Conservation (phyloP, 352 stramenopile species). For the Stephanocyclus meneghinianus region DNA sequence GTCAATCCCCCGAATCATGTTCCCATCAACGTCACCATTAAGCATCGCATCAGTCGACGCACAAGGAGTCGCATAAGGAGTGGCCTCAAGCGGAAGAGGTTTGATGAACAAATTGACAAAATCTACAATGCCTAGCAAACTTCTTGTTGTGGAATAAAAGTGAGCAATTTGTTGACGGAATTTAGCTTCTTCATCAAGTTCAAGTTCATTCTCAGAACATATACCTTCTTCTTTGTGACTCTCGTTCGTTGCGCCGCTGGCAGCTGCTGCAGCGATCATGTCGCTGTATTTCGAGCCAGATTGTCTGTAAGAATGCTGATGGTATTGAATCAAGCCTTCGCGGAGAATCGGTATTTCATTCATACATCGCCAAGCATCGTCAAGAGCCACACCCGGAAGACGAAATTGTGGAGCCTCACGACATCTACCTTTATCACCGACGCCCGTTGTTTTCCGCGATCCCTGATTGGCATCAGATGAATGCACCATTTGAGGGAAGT, state of each 20-base stretch:
- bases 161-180: constrained; percentile 25
- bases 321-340: constrained; percentile 30
- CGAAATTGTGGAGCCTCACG: not conserved
- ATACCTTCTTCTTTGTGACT: constrained; percentile 1
- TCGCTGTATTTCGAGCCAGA: constrained; percentile 11
- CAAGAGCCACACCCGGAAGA: constrained; percentile 49
- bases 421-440: not conserved
- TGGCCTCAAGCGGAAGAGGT: constrained; percentile 23
- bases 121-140: constrained; percentile 63
- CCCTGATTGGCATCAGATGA: constrained; percentile 8
- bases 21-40: not conserved
- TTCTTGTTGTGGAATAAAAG: constrained; percentile 52
- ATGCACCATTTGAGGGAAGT: constrained; percentile 15
- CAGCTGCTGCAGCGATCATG: constrained; percentile 21
- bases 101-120: constrained; percentile 72
- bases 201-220: not conserved
- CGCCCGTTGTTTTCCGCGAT: constrained; percentile 6
- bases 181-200: constrained; percentile 4
- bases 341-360: constrained; percentile 52
- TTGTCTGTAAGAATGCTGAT: constrained; percentile 14
- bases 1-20: constrained; percentile 26
- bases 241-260: not conserved
- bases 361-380: constrained; percentile 72
- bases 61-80: constrained; percentile 42
- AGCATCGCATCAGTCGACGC: constrained; percentile 7